phyloP scores from a whole-genome alignment of 2,329 filamentous ascomycete genomes.

The Colletotrichum sp. region DNA sequence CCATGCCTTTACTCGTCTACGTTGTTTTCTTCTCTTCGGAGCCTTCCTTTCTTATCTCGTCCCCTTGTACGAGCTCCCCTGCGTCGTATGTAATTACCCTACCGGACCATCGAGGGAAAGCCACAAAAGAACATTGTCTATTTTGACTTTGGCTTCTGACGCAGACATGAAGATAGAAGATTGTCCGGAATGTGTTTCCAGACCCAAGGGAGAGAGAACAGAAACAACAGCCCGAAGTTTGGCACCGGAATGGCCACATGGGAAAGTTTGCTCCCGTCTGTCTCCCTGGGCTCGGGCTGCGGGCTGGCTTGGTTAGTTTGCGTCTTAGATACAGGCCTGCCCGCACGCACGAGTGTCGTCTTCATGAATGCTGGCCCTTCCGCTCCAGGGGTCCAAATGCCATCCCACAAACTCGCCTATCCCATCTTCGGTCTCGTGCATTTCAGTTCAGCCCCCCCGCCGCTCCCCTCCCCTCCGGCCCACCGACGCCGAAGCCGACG shows the following conservation, averaged over 20 bases:
- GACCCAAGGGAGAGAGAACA: slow-evolving; percentile 1
- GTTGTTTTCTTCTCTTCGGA: not conserved
- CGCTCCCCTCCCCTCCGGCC: not conserved
- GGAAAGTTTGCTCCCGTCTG: not conserved
- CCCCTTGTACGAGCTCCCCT: not conserved
- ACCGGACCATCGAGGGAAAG: not conserved
- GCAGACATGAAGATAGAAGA: not conserved
- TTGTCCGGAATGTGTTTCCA: not conserved
- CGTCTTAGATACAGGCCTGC: not conserved
- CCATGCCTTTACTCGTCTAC: not conserved
- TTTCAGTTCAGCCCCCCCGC: not conserved
- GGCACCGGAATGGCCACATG: slow-evolving; percentile 3
- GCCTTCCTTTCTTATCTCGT: not conserved
- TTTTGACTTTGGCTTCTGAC: slow-evolving; percentile 2
- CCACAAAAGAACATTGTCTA: not conserved
- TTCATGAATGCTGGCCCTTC: not conserved
- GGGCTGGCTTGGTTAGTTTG: not conserved
- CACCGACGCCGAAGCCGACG: not conserved
- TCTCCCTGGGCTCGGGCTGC: not conserved
- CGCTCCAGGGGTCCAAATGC: slow-evolving; percentile 9
- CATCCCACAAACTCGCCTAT: slow-evolving; percentile 9
- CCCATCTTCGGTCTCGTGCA: not conserved
- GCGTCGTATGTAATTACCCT: not conserved
- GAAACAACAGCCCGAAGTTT: slow-evolving; percentile 6
- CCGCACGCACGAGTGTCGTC: not conserved